Base-by-base conservation (phyloP, 1,284 basidiomycete species). In the Lignosus rhinocerotis region DNA sequence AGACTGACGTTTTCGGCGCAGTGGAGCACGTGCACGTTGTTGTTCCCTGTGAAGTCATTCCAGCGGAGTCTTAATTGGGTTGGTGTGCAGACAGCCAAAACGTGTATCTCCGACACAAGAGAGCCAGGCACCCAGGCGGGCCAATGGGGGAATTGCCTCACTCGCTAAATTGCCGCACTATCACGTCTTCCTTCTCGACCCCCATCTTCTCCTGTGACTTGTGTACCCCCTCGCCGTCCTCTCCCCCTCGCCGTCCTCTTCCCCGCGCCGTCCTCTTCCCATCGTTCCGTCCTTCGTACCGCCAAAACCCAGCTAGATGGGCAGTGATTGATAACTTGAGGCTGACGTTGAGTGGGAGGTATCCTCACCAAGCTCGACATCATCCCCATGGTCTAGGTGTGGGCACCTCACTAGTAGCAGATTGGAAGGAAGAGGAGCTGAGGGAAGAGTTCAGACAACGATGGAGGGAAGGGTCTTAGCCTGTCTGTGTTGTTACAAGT, bases 281-380 rank as follows among this genome's bases (percentile, higher is more conserved):
- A 19, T 32, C 42, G 12, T 43, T 16, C n/a, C 34, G 9, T 12
- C 31, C 45, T 21, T 19, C 32, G 21, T 32, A 10, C 21, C 14
- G 45, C 42, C 43, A 8, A 36, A 6, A 33, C 6, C 49, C 33
- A 8, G 14, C 47, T 38, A 31, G 48, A 16, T 19, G 3, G 25
- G 46, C 45, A 43, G 16, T 31, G 6, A n/a, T 16, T 4, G 21
- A 3, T 2, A 7, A 11, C 12, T 3, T n/a, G 33, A 21, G 17
- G 11, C 14, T 39, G 55, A 46, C 48, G 57, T 63, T 54, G 69
- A 64, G 67, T 63, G 62, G 63, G 69, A 70, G 69, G 66, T 60
- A 56, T 66, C 60, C 71, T 71, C 70, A 66, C 31, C 68, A 68
- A 71, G 55, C 68, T 68, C 69, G 57, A 66, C 53, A 58, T 51